A percentile compares a stretch with the other conserved stretches of the same genome.
Conservation (phyloP, 148 eudicot species). For the Spergularia marina region DNA sequence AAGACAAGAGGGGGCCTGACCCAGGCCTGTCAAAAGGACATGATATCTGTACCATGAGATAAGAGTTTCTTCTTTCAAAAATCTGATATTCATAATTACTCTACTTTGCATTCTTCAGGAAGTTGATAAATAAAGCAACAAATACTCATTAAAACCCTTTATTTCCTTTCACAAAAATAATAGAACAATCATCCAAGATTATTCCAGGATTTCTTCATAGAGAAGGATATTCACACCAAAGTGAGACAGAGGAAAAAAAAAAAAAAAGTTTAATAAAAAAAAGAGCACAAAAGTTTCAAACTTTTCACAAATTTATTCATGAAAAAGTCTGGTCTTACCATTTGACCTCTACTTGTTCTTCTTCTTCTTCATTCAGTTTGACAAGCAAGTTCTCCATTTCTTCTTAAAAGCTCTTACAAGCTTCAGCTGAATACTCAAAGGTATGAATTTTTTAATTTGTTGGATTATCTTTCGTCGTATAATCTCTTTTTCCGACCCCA, state of each 20-base stretch:
- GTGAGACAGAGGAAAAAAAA: neutral
- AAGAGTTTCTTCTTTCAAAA: slow-evolving; percentile 26
- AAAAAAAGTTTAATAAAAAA: slow-evolving; percentile 15
- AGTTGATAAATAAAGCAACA: slow-evolving; percentile 14
- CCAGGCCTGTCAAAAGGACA: slow-evolving; percentile 48
- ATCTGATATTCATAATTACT: slow-evolving; percentile 27
- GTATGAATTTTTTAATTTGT: neutral
- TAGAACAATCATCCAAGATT: slow-evolving; percentile 29
- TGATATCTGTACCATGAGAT: slow-evolving; percentile 46
- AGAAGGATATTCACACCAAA: slow-evolving; percentile 27
- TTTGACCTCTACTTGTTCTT: slow-evolving; percentile 6
- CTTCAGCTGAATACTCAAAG: neutral
- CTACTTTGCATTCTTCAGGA: slow-evolving; percentile 19
- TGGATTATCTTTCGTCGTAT: neutral
- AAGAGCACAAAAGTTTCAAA: slow-evolving; percentile 17
- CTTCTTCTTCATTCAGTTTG: slow-evolving; percentile 17
- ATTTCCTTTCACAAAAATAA: neutral
- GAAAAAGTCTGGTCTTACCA: slow-evolving; percentile 22
- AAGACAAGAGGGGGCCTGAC: slow-evolving; percentile 15
- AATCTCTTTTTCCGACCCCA: neutral
- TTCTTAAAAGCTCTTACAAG: neutral
- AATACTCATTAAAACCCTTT: neutral
- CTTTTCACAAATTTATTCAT: neutral
- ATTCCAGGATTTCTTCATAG: slow-evolving; percentile 38
- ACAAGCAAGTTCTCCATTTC: slow-evolving; percentile 5